These are phyloP conservation scores for Lactuca sativa DNA, from an alignment of 129 eudicot species.

Conservation along the genomic window DNA sequence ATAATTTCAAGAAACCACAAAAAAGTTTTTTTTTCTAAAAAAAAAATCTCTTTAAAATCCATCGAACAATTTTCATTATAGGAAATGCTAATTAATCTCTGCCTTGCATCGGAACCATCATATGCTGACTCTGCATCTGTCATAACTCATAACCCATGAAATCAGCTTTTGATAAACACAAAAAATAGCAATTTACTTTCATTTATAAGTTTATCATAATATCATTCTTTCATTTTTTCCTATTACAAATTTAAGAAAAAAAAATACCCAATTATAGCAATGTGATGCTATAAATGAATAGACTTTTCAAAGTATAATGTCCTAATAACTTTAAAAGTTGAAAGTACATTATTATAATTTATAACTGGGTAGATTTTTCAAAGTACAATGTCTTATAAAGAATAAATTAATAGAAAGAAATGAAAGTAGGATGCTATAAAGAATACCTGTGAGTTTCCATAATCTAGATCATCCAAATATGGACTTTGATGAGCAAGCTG, in stretches of 20 bases:
- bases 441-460: constrained; percentile 59
- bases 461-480: constrained; percentile 56
- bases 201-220: too few relatives aligned
- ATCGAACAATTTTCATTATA: neutral
- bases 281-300: too few relatives aligned
- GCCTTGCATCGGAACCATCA: constrained; percentile 65
- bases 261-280: neutral
- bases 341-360: too few relatives aligned
- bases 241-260: neutral
- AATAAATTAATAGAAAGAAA: too few relatives aligned
- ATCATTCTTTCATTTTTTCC: neutral
- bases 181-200: neutral
- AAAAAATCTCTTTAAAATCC: neutral
- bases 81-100: constrained; percentile 48
- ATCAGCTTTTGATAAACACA: constrained; percentile 1
- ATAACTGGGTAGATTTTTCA: too few relatives aligned
- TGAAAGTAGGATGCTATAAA: neutral
- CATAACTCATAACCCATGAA: constrained; percentile 1
- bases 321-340: too few relatives aligned
- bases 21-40: too few relatives aligned
- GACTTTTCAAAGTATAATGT: too few relatives aligned
- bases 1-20: too few relatives aligned
- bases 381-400: too few relatives aligned
- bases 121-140: constrained; percentile 54
- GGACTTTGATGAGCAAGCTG: constrained; percentile 59